Percentiles rank a stretch among this genome's conserved stretches.
These are phyloP conservation scores for Gossypium laxum DNA, from an alignment of 441 rosid species.

Conservation along the genomic window DNA sequence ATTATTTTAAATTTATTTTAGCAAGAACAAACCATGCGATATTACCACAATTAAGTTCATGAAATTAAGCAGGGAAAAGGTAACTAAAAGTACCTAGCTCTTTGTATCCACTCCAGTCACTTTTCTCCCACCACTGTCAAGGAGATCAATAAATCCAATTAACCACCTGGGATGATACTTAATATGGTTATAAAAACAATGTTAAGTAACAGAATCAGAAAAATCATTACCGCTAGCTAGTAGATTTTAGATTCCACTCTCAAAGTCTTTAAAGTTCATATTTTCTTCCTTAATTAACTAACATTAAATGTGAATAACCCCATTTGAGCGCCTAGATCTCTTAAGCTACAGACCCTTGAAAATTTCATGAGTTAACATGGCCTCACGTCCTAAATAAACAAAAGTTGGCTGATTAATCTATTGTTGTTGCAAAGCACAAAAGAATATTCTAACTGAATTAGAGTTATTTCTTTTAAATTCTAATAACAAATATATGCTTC, in stretches of 20 bases:
- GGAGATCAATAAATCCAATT: slow-evolving; percentile 75
- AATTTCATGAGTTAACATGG: neutral
- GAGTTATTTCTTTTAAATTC: neutral
- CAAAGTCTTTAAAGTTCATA: neutral
- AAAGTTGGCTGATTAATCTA: neutral
- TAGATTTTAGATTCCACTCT: neutral
- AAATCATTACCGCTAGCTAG: slow-evolving; percentile 7
- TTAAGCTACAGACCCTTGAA: neutral
- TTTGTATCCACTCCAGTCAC: slow-evolving; percentile 98
- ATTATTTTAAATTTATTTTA: neutral
- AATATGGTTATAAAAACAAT: slow-evolving; percentile 36
- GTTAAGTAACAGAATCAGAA: slow-evolving; percentile 13
- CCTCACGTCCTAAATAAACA: neutral
- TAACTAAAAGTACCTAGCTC: slow-evolving; percentile 65
- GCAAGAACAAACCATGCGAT: neutral
- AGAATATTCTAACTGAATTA: slow-evolving; percentile 1
- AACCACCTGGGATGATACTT: slow-evolving; percentile 64
- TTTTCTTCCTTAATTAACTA: neutral
- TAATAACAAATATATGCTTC: neutral
- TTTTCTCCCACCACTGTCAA: slow-evolving; percentile 99
- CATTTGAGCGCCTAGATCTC: neutral
- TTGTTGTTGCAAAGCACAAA: neutral
- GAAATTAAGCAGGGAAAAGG: slow-evolving; percentile 11
- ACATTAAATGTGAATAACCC: neutral
- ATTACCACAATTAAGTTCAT: neutral